Conservation (phyloP, 2,329 filamentous ascomycete genomes). For the Juglanconis juglandina region DNA sequence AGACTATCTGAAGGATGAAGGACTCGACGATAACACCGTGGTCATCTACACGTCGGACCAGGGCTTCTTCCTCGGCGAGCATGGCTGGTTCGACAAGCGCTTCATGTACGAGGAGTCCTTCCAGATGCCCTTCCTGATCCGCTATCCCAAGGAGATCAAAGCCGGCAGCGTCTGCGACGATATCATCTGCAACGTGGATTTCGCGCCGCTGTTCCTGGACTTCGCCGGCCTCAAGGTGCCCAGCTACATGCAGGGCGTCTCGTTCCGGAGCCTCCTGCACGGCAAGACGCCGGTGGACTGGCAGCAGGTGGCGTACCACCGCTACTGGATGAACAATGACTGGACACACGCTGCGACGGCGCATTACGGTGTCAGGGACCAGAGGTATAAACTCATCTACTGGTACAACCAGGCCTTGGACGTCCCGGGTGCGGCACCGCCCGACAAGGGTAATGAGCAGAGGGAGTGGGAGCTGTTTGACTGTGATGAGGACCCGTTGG, state of each 20-base stretch:
- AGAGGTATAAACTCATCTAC: constrained; percentile 53
- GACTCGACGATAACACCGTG: constrained; percentile 42
- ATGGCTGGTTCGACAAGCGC: constrained; percentile 57
- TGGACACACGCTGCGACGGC: constrained; percentile 46
- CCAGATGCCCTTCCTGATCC: constrained; percentile 53
- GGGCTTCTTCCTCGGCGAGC: constrained; percentile 55
- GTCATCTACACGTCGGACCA: constrained; percentile 54
- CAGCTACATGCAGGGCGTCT: constrained; percentile 50
- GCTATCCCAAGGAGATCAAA: constrained; percentile 40
- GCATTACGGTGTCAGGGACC: constrained; percentile 50
- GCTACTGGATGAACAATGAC: constrained; percentile 56
- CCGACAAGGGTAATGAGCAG: constrained; percentile 31
- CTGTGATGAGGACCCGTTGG: constrained; percentile 46
- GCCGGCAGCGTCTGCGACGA: constrained; percentile 39
- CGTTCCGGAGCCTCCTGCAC: constrained; percentile 37
- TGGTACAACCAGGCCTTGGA: constrained; percentile 52
- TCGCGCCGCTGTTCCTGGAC: constrained; percentile 49
- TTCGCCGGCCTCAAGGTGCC: constrained; percentile 38
- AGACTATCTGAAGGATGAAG: constrained; percentile 41
- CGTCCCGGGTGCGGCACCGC: constrained; percentile 39
- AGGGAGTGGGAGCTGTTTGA: constrained; percentile 55
- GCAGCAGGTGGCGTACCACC: constrained; percentile 51
- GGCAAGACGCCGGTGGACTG: constrained; percentile 39
- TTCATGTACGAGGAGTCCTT: constrained; percentile 58
- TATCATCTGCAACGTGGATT: constrained; percentile 53